Evolutionary conservation across 306 rosid species (phyloP).

Genomic region (Vachellia collinsii): DNA sequence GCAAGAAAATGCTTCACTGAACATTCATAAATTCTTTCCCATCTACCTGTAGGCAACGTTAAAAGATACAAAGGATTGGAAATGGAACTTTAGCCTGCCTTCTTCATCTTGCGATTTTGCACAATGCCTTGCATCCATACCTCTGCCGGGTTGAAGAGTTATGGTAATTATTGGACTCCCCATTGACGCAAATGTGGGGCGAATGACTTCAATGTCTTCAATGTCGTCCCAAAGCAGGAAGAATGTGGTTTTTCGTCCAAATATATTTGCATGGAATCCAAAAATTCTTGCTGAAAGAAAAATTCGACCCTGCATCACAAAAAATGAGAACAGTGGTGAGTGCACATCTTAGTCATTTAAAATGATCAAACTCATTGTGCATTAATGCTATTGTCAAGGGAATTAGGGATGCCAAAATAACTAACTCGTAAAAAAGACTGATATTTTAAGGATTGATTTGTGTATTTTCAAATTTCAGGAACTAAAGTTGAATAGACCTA

Average conservation of each 20-base stretch:
- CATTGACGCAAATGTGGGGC: constrained; percentile 92
- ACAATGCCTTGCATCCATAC: constrained; percentile 87
- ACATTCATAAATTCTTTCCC: constrained; percentile 21
- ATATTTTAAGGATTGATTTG: not conserved
- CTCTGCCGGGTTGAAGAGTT: constrained; percentile 84
- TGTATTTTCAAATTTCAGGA: not conserved
- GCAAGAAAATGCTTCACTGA: constrained; percentile 23
- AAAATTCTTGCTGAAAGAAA: constrained; percentile 89
- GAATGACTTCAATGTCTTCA: constrained; percentile 74
- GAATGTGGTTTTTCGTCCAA: constrained; percentile 89
- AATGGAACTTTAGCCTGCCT: constrained; percentile 93
- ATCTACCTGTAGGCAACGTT: constrained; percentile 84
- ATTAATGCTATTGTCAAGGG: not conserved
- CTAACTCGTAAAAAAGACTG: not conserved
- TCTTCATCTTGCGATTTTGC: constrained; percentile 84
- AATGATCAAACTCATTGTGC: not conserved
- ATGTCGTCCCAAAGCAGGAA: constrained; percentile 97
- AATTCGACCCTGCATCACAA: constrained; percentile 77
- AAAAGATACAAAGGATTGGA: constrained; percentile 95
- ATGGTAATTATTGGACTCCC: constrained; percentile 84
- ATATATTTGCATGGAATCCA: constrained; percentile 93
- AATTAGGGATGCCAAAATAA: not conserved
- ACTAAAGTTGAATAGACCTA: not conserved
- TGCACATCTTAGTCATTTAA: not conserved
- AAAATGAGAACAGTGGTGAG: constrained; percentile 23